Base-by-base conservation (phyloP, 345 rosid genomes). In the Gossypium thurberi region DNA sequence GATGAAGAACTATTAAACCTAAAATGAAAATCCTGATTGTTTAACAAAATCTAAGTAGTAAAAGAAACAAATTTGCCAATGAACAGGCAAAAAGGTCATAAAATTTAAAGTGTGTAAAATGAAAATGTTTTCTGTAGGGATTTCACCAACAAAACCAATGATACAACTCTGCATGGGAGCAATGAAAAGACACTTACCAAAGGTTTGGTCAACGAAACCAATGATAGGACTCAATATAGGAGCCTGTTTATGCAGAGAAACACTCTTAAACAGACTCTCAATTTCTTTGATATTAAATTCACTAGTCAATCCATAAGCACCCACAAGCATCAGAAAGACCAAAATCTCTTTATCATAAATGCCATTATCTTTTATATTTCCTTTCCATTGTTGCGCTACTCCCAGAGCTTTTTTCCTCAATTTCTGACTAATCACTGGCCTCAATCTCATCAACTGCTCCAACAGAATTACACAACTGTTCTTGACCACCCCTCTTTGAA, bases 361-460 rank as follows among this genome's bases (percentile, higher is more conserved):
- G 14, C 37, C 53, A 26, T 68, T 8, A 17, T 33, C 8, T 53
- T 28, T 48, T 65, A 68, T 13, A 43, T 40, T 65, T 17, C 50
- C 51, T 43, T 74, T 64, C 70, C 51, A 74, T 64, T 51, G 26
- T 70, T 40, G 61, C 1, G 62, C 73, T 55, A 70, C 37, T 1
- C 55, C 20, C 47, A 55, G 18, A 40, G 79, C 85, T 18, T 48
- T 74, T 69, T 78, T 71, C 73, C 47, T 72, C 71, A 71, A 58
- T 77, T 15, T 59, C 44, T 56, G 78, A 71, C 37, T 20, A 9
- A 77, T 26, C 18, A 8, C n/a, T 9, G 76, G 79, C 10, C 67
- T 71, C 43, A 75, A 46, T 44, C 72, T 74, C 65, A 59, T 44
- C 72, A 82, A 50, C 48, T 75, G 76, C 56, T 70, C 71, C 43